Conservation (phyloP, 2,329 filamentous ascomycete genomes). For the Thelonectria discophora region DNA sequence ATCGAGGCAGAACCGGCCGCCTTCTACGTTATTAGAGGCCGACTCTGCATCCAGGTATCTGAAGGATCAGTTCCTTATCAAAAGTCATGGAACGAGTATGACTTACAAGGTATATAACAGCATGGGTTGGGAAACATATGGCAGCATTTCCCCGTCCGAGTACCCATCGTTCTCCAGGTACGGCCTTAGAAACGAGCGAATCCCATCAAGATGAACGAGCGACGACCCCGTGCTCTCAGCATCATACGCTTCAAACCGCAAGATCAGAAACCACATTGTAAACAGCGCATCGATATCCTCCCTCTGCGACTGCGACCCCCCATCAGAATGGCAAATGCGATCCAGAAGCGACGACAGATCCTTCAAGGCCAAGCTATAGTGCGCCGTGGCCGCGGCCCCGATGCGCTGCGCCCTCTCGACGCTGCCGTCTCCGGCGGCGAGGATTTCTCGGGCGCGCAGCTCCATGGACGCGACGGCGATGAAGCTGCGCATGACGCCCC, state of each 20-base stretch:
- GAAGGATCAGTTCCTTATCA: fast-evolving
- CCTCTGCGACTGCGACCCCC: neutral
- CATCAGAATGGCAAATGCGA: conserved; percentile 24
- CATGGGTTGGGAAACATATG: conserved; percentile 33
- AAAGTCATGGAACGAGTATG: fast-evolving
- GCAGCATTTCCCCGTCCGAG: conserved; percentile 11
- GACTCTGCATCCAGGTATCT: conserved; percentile 38
- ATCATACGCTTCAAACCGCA: conserved; percentile 31
- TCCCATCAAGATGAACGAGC: conserved; percentile 32
- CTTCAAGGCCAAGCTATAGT: conserved; percentile 31
- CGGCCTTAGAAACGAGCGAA: conserved; percentile 28
- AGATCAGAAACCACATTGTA: conserved; percentile 37
- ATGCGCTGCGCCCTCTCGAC: conserved; percentile 23
- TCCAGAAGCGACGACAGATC: conserved; percentile 32
- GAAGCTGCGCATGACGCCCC: conserved; percentile 37
- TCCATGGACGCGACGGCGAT: conserved; percentile 36
- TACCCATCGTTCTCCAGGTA: conserved; percentile 24
- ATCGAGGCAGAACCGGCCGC: conserved; percentile 32
- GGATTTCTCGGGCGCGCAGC: conserved; percentile 24
- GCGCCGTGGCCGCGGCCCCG: conserved; percentile 18
- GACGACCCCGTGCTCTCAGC: conserved; percentile 28
- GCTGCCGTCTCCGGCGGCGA: conserved; percentile 2
- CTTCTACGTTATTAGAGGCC: conserved; percentile 24
- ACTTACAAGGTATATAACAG: conserved; percentile 31
- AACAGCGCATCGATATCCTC: conserved; percentile 33